These are phyloP conservation scores for Penicillium lagena DNA, from an alignment of 495 filamentous ascomycete species.

Conservation along the genomic window DNA sequence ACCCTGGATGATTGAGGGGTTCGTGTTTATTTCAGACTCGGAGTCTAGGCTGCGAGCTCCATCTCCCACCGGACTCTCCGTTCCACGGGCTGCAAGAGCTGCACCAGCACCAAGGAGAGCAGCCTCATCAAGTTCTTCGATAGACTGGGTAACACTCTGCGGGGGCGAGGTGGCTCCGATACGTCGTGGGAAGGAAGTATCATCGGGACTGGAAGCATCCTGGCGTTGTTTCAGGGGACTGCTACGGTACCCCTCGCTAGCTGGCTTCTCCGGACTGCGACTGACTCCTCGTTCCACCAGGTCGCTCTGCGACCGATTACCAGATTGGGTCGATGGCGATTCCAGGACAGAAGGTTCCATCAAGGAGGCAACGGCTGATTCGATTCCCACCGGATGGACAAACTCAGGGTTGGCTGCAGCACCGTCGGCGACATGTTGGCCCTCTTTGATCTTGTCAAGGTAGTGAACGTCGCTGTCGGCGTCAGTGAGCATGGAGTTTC, in stretches of 20 bases:
- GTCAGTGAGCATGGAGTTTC: conserved; percentile 49
- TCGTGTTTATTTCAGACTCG: conserved; percentile 66
- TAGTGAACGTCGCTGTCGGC: conserved; percentile 61
- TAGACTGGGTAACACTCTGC: conserved; percentile 65
- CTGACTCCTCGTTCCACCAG: conserved; percentile 19
- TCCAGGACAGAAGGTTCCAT: conserved; percentile 66
- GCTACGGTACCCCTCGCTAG: conserved; percentile 18
- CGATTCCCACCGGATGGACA: conserved; percentile 65
- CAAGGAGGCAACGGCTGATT: conserved; percentile 83
- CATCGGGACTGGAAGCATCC: conserved; percentile 32
- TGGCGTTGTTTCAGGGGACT: conserved; percentile 42
- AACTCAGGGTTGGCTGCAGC: conserved; percentile 68
- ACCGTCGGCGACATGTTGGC: conserved; percentile 57
- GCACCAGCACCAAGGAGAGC: conserved; percentile 51
- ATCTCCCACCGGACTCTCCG: conserved; percentile 49
- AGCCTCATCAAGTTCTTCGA: conserved; percentile 45
- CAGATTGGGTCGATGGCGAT: conserved; percentile 29
- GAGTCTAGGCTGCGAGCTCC: conserved; percentile 45
- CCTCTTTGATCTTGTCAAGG: conserved; percentile 54
- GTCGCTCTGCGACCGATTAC: conserved; percentile 29
- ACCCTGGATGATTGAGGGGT: conserved; percentile 69
- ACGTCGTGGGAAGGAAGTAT: conserved; percentile 37
- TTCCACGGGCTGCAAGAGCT: conserved; percentile 43
- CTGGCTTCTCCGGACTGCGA: conserved; percentile 14
- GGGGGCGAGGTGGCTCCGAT: conserved; percentile 59